phyloP scores from a whole-genome alignment of 805 yeast genomes.

The Saccharomycopsis sp. region DNA sequence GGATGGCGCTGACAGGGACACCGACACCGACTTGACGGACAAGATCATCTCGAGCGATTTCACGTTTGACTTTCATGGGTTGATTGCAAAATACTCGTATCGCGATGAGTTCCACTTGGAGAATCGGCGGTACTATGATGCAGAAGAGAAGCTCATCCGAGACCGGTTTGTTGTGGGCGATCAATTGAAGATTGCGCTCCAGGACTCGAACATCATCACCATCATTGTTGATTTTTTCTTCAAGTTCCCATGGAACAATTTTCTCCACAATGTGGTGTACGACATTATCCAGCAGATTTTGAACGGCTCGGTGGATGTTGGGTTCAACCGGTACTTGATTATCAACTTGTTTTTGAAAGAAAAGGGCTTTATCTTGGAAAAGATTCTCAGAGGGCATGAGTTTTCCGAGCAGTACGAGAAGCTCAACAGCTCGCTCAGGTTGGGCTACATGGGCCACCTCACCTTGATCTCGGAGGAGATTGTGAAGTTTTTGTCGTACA shows the following conservation, averaged over 20 bases:
- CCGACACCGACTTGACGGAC: slow-evolving; percentile 13
- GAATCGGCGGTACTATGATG: slow-evolving; percentile 11
- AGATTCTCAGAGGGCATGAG: slow-evolving; percentile 57
- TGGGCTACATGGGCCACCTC: slow-evolving; percentile 97
- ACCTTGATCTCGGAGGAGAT: slow-evolving; percentile 92
- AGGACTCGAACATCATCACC: slow-evolving; percentile 52
- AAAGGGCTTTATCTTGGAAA: slow-evolving; percentile 40
- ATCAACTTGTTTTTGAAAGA: slow-evolving; percentile 54
- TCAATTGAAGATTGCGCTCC: slow-evolving; percentile 54
- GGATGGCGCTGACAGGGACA: slow-evolving; percentile 13
- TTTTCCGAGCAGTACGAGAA: slow-evolving; percentile 53
- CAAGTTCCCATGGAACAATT: slow-evolving; percentile 74
- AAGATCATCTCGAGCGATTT: slow-evolving; percentile 22
- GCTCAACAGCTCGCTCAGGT: slow-evolving; percentile 46
- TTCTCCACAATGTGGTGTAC: slow-evolving; percentile 77
- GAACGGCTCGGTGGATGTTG: slow-evolving; percentile 63
- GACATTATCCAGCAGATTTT: slow-evolving; percentile 76
- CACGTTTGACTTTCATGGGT: slow-evolving; percentile 16
- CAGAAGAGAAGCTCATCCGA: slow-evolving; percentile 34
- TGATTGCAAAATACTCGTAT: slow-evolving; percentile 18
- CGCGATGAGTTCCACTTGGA: slow-evolving; percentile 27
- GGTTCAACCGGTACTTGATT: slow-evolving; percentile 58
- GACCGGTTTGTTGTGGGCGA: slow-evolving; percentile 60
- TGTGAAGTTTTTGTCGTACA: slow-evolving; percentile 63
- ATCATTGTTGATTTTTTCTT: slow-evolving; percentile 62